These are phyloP conservation scores for Silene conica DNA, from an alignment of 148 eudicot species.

Conservation along the genomic window DNA sequence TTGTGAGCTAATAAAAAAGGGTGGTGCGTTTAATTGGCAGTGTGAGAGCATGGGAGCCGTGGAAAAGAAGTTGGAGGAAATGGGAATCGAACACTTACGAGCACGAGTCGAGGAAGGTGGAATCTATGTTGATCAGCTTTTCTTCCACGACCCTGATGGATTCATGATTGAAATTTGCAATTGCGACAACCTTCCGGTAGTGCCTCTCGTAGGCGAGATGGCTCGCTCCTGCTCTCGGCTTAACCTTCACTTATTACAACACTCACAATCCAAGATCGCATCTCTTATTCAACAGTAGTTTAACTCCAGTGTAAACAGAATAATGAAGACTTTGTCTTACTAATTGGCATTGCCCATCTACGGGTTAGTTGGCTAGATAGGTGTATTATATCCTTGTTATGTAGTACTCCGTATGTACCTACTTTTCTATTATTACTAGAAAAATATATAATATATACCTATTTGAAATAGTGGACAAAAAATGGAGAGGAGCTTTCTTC, in stretches of 20 bases:
- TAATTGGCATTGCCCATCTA: no score
- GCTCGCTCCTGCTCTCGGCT: constrained; percentile 57
- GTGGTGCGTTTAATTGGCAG: constrained; percentile 19
- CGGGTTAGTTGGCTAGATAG: no score
- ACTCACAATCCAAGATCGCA: constrained; percentile 23
- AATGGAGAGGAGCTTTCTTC: no score
- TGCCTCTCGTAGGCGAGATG: constrained; percentile 59
- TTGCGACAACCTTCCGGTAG: constrained; percentile 68
- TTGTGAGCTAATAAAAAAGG: no score
- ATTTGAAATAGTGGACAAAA: no score
- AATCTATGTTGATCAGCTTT: constrained; percentile 63
- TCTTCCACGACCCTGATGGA: constrained; percentile 89
- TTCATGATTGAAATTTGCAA: constrained; percentile 93
- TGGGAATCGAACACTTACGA: constrained; percentile 48
- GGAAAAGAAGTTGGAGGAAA: constrained; percentile 70
- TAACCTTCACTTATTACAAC: constrained; percentile 38
- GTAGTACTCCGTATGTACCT: no score
- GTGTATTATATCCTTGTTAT: no score
- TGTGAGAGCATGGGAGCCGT: constrained; percentile 89
- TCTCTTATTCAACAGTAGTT: constrained; percentile 28
- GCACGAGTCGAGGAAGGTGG: constrained; percentile 79
- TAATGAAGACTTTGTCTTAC: no score
- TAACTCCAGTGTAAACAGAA: not conserved
- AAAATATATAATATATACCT: no score
- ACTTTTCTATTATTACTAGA: no score